phyloP scores from a whole-genome alignment of 306 rosid species.

The Macrotyloma uniflorum region DNA sequence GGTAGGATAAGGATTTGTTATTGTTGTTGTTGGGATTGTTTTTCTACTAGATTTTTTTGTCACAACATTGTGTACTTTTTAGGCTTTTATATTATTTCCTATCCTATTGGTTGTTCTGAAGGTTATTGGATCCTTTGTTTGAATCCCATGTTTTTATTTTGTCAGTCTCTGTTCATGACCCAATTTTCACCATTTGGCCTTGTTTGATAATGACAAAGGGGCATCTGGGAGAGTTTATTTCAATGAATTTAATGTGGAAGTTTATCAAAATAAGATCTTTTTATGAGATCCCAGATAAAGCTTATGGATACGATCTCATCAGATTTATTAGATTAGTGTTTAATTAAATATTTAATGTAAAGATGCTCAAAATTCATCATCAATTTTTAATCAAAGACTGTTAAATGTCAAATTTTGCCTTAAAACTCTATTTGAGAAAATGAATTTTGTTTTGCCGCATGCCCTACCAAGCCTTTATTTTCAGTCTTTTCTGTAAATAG shows the following conservation, averaged over 20 bases:
- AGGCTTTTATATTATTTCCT: background rate
- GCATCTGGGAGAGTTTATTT: background rate
- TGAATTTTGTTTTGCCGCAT: background rate
- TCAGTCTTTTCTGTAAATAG: background rate
- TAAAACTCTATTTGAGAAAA: background rate
- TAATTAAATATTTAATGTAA: background rate
- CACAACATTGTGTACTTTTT: background rate
- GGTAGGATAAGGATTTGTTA: background rate
- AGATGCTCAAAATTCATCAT: background rate
- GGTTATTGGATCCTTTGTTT: conserved; percentile 22
- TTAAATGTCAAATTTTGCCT: background rate
- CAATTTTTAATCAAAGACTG: background rate
- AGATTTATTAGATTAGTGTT: background rate
- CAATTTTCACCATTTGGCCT: background rate
- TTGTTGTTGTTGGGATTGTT: background rate
- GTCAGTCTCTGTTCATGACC: background rate
- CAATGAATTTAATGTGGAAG: background rate
- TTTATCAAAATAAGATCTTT: background rate
- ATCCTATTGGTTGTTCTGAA: background rate
- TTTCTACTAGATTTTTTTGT: background rate
- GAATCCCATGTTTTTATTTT: background rate
- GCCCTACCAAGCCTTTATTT: background rate
- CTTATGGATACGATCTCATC: background rate
- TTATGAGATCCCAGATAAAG: background rate
- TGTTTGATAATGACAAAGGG: conserved; percentile 14